A percentile compares a stretch with the other conserved stretches of the same genome.
Evolutionary conservation across 805 yeast species (phyloP).

Genomic region (Jamesozyma lodderae): DNA sequence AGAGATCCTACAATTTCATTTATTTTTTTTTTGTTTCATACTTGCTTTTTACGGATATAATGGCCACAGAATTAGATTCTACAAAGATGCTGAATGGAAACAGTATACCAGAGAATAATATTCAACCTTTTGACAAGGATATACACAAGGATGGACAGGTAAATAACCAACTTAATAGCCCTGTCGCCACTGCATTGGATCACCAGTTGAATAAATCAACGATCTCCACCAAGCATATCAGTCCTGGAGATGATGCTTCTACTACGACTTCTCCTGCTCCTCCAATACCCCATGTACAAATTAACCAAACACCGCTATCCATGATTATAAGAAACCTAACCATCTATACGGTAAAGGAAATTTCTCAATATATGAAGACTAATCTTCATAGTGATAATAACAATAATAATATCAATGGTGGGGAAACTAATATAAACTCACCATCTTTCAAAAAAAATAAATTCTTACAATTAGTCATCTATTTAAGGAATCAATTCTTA

Average conservation of each 20-base stretch:
- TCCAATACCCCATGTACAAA: constrained; percentile 29
- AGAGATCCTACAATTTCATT: too few species aligned
- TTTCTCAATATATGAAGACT: constrained; percentile 29
- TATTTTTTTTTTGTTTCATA: too few species aligned
- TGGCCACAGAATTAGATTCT: constrained; percentile 17
- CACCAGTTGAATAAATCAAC: neutral
- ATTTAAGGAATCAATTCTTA: constrained; percentile 72
- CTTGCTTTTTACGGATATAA: too few species aligned
- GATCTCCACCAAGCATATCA: neutral
- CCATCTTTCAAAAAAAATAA: constrained; percentile 43
- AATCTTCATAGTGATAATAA: constrained; percentile 14
- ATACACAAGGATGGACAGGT: neutral
- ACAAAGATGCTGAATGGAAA: constrained; percentile 9
- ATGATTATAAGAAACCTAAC: constrained; percentile 27
- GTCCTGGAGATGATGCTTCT: neutral
- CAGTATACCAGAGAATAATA: neutral
- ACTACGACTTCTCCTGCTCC: constrained; percentile 10
- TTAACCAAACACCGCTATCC: constrained; percentile 28
- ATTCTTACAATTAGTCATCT: constrained; percentile 59
- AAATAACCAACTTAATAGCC: constrained; percentile 5
- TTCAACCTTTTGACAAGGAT: neutral
- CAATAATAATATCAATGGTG: neutral
- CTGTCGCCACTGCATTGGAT: constrained; percentile 1
- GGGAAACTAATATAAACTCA: too few species aligned
- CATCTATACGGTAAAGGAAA: constrained; percentile 26